These are phyloP conservation scores for Solanum arcanum DNA, from an alignment of 257 asterid genomes.

Conservation along the genomic window DNA sequence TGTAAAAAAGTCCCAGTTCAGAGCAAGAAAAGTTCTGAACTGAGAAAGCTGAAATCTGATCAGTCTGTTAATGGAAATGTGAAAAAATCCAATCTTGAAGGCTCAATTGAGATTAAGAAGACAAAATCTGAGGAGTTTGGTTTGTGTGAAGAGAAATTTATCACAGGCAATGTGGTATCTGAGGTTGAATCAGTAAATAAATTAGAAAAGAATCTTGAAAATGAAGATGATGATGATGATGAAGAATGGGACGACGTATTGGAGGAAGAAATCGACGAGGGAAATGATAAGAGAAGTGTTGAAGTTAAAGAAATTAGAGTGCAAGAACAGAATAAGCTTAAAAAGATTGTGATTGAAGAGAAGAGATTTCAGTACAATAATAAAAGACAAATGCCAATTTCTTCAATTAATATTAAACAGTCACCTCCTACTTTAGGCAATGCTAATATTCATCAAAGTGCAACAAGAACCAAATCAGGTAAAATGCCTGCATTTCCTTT, in stretches of 20 bases:
- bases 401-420: constrained; percentile 34
- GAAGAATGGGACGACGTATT: constrained; percentile 11
- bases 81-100: background rate
- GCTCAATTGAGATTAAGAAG: constrained; percentile 1
- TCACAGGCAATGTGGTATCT: constrained; percentile 23
- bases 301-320: constrained; percentile 23
- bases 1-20: background rate
- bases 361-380: constrained; percentile 25
- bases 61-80: constrained; percentile 4
- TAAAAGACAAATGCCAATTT: constrained; percentile 21
- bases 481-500: background rate
- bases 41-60: constrained; percentile 3
- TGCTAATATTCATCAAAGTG: constrained; percentile 26
- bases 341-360: constrained; percentile 23
- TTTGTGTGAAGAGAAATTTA: constrained; percentile 43
- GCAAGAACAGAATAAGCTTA: constrained; percentile 17
- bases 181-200: constrained; percentile 12
- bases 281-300: constrained; percentile 21
- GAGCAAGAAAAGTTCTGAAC: constrained; percentile 1
- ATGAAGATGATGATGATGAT: constrained; percentile 6
- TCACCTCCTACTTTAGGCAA: constrained; percentile 13
- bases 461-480: constrained; percentile 42
- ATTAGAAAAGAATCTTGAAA: constrained; percentile 3
- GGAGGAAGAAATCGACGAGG: constrained; percentile 19
- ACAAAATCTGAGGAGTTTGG: constrained; percentile 40